Conservation (phyloP, 2,329 filamentous ascomycete genomes). For the Scleromitrula shiraiana region DNA sequence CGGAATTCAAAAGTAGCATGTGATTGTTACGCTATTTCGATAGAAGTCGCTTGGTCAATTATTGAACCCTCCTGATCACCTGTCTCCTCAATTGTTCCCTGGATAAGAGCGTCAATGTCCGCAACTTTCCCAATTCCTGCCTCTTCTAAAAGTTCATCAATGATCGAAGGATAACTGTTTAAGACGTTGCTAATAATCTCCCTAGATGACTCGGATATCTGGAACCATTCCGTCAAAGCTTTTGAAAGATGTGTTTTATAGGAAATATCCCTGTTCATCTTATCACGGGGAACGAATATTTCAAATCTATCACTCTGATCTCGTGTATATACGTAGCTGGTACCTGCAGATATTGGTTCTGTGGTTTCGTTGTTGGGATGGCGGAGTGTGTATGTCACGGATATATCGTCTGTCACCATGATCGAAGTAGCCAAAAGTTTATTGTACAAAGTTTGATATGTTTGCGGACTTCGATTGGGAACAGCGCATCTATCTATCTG, state of each 20-base stretch:
- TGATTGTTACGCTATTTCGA: no score
- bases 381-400: neutral
- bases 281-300: conserved; percentile 10
- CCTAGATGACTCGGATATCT: conserved; percentile 5
- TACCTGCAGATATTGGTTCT: neutral
- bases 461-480: neutral
- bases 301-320: conserved; percentile 7
- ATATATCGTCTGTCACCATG: neutral
- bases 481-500: neutral
- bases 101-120: no score
- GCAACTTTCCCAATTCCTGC: no score
- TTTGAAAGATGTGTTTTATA: conserved; percentile 8
- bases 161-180: no score
- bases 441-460: neutral
- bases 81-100: no score
- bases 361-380: neutral
- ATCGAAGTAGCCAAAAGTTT: neutral
- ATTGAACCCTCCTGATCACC: no score
- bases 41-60: no score
- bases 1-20: no score
- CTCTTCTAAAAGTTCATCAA: no score
- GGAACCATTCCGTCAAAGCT: conserved; percentile 7
- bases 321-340: conserved; percentile 9
- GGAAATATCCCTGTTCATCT: conserved; percentile 3
- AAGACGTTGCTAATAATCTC: conserved; percentile 10